Percentiles rank a stretch among this genome's conserved stretches.
Conservation (phyloP, 441 rosid species). For the Biscutella auriculata region DNA sequence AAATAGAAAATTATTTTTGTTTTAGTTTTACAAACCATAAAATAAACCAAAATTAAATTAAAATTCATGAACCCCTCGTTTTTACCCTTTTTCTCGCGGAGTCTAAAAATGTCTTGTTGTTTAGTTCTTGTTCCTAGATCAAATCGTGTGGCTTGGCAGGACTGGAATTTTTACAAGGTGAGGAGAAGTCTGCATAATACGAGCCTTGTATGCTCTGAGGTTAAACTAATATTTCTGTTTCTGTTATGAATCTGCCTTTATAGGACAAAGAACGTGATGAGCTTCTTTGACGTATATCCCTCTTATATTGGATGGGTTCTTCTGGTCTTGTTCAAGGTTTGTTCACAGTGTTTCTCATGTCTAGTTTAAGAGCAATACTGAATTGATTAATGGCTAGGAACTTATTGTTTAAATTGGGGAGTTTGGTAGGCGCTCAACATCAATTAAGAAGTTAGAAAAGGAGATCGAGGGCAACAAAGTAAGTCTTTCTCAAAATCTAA, state of each 20-base stretch:
- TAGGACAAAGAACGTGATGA: conserved; percentile 87
- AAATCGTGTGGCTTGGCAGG: conserved; percentile 86
- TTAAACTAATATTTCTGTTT: background rate
- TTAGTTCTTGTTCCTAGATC: conserved; percentile 88
- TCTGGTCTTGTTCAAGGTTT: conserved; percentile 81
- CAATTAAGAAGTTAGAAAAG: conserved; percentile 69
- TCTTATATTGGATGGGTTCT: conserved; percentile 89
- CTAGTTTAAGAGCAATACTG: background rate
- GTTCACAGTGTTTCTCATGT: conserved; percentile 9
- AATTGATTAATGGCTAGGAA: background rate
- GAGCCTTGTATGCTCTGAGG: background rate
- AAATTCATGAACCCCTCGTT: too few species aligned
- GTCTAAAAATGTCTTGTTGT: conserved; percentile 81
- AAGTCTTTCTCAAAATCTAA: background rate
- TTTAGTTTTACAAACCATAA: too few species aligned
- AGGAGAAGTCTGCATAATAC: background rate
- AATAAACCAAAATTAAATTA: too few species aligned
- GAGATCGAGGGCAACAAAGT: conserved; percentile 43
- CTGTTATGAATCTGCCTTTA: background rate
- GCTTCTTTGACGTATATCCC: conserved; percentile 70
- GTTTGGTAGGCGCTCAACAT: conserved; percentile 68
- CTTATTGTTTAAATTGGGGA: conserved; percentile 48
- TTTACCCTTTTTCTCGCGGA: too few species aligned
- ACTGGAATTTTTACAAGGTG: conserved; percentile 75
- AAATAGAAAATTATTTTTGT: too few species aligned